Percentiles rank a stretch among this genome's conserved stretches.
Evolutionary conservation across 2,329 filamentous ascomycete genomes (phyloP).

Genomic region (Neoascochyta sp.): DNA sequence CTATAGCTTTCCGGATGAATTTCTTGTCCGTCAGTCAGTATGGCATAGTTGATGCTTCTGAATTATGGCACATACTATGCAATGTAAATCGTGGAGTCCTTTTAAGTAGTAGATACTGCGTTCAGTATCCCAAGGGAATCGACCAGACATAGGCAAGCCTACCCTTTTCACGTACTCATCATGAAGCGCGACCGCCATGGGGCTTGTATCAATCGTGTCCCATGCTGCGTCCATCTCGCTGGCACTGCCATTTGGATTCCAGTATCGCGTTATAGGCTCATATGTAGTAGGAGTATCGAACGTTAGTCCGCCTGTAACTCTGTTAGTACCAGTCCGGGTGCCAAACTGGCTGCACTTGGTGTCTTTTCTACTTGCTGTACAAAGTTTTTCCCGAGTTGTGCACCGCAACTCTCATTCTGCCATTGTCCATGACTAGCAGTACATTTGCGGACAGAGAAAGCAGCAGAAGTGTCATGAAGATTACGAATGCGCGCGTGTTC

Average conservation of each 20-base stretch:
- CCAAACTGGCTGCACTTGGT: no score
- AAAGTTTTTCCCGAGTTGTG: slow-evolving; percentile 16
- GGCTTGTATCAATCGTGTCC: slow-evolving; percentile 33
- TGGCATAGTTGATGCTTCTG: background rate
- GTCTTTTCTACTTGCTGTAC: slow-evolving; percentile 31
- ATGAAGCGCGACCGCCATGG: slow-evolving; percentile 31
- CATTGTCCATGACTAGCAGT: slow-evolving; percentile 27
- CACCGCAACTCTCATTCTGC: slow-evolving; percentile 13
- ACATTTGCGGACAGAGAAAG: slow-evolving; percentile 30
- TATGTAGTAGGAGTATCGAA: slow-evolving; percentile 28
- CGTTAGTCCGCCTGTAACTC: slow-evolving; percentile 18
- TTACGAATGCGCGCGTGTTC: slow-evolving; percentile 23
- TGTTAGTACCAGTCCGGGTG: no score
- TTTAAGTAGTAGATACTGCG: slow-evolving; percentile 36
- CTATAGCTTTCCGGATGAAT: slow-evolving; percentile 34
- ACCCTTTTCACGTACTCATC: slow-evolving; percentile 22
- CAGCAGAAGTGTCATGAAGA: slow-evolving; percentile 26
- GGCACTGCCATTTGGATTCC: slow-evolving; percentile 28
- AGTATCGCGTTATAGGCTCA: slow-evolving; percentile 27
- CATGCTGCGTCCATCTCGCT: slow-evolving; percentile 29
- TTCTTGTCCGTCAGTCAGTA: slow-evolving; percentile 17
- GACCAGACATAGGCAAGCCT: slow-evolving; percentile 24
- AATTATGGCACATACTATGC: slow-evolving; percentile 31
- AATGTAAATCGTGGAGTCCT: slow-evolving; percentile 35
- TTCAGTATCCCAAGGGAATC: slow-evolving; percentile 37